Base-by-base conservation (phyloP, 2,329 filamentous ascomycete genomes). In the Coniella vitis region DNA sequence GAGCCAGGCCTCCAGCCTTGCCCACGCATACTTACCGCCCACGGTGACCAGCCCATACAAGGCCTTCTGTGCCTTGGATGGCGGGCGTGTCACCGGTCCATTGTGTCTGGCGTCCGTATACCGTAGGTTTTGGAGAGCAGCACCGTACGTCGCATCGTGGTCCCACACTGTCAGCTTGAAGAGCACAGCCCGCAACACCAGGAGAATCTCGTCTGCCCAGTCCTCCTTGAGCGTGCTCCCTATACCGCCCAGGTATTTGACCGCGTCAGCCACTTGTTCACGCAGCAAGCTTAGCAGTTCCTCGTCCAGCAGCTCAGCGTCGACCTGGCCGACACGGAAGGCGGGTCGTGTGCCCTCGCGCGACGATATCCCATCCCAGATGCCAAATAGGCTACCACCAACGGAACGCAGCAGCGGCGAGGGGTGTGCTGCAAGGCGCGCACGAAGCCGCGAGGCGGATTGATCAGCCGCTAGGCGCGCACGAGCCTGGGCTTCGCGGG, bases 141-240 rank as follows among this genome's bases (percentile, higher is more conserved):
- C 93, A 52, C 93, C 93, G 66, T 98, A 97, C 4, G 87, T 94
- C 35, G 93, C 88, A 65, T 95, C 84, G 65, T 96, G 88, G 65
- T 97, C 90, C 93, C 93, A 98, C 51, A 98, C 84, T 14, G 87
- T 89, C 54, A 98, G 78, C 68, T 98, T 98, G 74, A 96, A 98
- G 7, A 98, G 72, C 3, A 90, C 72, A 2, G 85, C 81, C 40
- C 91, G 78, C 48, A 98, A 73, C 0, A 74, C 78, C 22, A 96
- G 75, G 54, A 86, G 75, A 47, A 97, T 91, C 69, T 97, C 93
- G 45, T 87, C 76, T 13, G 83, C 83, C 83, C 88, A 96, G 60
- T 95, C 87, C 64, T 95, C 89, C 51, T 86, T 80, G 38, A 95
- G 68, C 64, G 90, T 72, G 22, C 77, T 66, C 56, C 52, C 54